Evolutionary conservation across 345 rosid species (phyloP).

Genomic region (Citrus maxima): DNA sequence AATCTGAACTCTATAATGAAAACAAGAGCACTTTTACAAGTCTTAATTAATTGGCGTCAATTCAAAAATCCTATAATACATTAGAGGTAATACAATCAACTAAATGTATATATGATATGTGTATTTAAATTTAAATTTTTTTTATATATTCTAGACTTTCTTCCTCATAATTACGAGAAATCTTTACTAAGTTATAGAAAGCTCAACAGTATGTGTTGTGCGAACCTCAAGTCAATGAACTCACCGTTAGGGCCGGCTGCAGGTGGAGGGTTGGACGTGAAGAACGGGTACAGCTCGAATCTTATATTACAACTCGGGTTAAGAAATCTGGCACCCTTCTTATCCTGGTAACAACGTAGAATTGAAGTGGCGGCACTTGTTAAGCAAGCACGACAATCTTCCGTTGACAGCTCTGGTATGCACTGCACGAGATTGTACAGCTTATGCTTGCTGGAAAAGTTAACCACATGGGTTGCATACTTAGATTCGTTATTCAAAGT

Average conservation of each 20-base stretch:
- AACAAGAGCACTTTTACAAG: too few species aligned
- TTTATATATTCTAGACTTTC: too few species aligned
- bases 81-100: too few species aligned
- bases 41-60: too few species aligned
- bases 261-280: background rate
- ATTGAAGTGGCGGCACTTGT: background rate
- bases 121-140: too few species aligned
- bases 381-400: conserved; percentile 5
- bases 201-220: too few species aligned
- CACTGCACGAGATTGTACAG: conserved; percentile 22
- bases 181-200: too few species aligned
- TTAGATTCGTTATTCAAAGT: background rate
- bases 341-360: background rate
- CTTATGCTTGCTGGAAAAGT: background rate
- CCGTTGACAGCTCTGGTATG: conserved; percentile 11
- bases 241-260: background rate
- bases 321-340: conserved; percentile 8
- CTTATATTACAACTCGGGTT: conserved; percentile 20
- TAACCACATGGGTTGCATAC: background rate
- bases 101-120: too few species aligned
- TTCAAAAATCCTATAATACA: too few species aligned
- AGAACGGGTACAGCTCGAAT: conserved; percentile 16
- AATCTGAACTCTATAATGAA: background rate
- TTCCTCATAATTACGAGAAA: too few species aligned
- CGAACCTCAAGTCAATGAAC: background rate